Evolutionary conservation across 225 moss, liverwort and hornwort species (phyloP).

Genomic region (Straminergon stramineum): DNA sequence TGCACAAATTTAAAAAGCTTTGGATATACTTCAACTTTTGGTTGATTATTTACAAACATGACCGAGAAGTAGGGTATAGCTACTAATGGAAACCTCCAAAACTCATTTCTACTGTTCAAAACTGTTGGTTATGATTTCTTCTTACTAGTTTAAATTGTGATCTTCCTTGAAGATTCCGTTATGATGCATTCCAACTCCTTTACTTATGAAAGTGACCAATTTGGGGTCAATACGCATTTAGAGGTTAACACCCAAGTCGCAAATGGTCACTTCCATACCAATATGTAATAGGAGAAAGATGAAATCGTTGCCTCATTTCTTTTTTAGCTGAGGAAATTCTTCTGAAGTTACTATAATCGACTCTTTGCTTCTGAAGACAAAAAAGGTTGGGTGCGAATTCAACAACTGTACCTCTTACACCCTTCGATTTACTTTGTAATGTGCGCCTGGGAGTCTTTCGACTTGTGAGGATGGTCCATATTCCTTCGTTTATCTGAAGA

Average conservation of each 20-base stretch:
- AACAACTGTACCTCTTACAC: not conserved
- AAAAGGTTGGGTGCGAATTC: not conserved
- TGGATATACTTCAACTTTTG: not conserved
- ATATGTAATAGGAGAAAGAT: not conserved
- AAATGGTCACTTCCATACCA: not conserved
- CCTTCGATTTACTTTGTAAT: not conserved
- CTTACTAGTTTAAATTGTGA: not conserved
- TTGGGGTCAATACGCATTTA: not conserved
- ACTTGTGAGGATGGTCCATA: not conserved
- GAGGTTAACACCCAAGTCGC: not conserved
- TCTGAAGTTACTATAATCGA: not conserved
- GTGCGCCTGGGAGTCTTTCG: not conserved
- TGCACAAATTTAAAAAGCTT: not conserved
- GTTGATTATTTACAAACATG: not conserved
- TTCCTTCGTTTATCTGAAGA: not conserved
- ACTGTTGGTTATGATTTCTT: not conserved
- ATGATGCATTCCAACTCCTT: not conserved
- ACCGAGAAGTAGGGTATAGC: not conserved
- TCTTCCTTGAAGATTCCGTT: not conserved
- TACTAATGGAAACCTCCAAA: too few relatives aligned
- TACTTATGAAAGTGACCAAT: not conserved
- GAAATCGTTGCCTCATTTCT: too few relatives aligned
- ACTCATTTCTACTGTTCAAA: not conserved
- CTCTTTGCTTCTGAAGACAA: not conserved
- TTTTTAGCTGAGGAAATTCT: too few relatives aligned